Conservation (phyloP, 768 basidiomycete species). For the Agaricus blazei region DNA sequence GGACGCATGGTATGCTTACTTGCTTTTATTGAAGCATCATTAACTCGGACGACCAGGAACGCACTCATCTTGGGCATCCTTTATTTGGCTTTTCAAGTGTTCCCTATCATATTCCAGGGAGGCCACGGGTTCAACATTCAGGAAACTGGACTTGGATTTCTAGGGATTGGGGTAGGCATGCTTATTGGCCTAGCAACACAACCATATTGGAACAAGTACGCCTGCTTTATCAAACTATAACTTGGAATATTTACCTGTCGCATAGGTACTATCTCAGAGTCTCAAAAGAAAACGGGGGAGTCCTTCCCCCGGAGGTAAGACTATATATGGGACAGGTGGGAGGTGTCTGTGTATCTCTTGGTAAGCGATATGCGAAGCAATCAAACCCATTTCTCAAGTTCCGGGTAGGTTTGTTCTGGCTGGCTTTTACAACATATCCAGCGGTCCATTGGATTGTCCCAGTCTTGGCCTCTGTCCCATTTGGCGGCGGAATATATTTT, state of each 20-base stretch:
- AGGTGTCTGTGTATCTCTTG: conserved; percentile 58
- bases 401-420: conserved; percentile 49
- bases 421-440: conserved; percentile 50
- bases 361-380: conserved; percentile 30
- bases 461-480: conserved; percentile 59
- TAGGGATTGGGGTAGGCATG: conserved; percentile 59
- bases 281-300: conserved; percentile 32
- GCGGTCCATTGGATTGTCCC: conserved; percentile 60
- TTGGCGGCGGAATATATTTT: conserved; percentile 60
- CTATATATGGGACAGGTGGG: conserved; percentile 66
- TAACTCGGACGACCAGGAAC: not conserved
- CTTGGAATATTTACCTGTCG: not conserved
- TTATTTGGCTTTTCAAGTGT: conserved; percentile 62
- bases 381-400: conserved; percentile 32
- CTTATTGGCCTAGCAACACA: conserved; percentile 44
- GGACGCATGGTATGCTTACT: not conserved
- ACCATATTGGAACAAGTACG: conserved; percentile 51
- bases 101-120: conserved; percentile 46
- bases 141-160: conserved; percentile 49
- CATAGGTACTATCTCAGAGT: conserved; percentile 32
- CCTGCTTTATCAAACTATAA: conserved; percentile 8
- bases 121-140: conserved; percentile 46
- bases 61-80: conserved; percentile 21
- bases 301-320: conserved; percentile 60
- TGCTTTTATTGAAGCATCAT: not conserved